Evolutionary conservation across 257 asterid species (phyloP).

Genomic region (Datura wrightii): DNA sequence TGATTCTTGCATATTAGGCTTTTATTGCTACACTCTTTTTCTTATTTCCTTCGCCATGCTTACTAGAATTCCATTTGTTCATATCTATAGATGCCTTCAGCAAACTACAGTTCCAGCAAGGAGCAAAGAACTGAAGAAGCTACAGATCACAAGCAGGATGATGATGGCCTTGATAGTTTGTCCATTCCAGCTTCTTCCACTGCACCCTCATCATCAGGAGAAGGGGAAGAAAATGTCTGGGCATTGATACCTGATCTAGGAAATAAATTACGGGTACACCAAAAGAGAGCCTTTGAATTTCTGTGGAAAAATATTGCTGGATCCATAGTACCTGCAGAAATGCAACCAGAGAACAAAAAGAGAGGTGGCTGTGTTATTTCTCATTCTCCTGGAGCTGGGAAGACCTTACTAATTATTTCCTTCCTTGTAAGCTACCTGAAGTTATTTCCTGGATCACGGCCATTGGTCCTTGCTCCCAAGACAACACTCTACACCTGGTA

Average conservation of each 20-base stretch:
- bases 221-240: constrained; percentile 82
- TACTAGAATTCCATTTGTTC: constrained; percentile 5
- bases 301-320: constrained; percentile 97
- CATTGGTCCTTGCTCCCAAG: constrained; percentile 94
- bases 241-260: constrained; percentile 83
- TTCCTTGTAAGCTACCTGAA: constrained; percentile 94
- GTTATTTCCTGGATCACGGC: constrained; percentile 89
- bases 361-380: constrained; percentile 97
- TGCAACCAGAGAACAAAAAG: constrained; percentile 63
- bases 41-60: constrained; percentile 9
- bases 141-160: constrained; percentile 49
- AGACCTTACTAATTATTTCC: constrained; percentile 85
- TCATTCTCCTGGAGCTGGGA: constrained; percentile 98
- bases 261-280: constrained; percentile 71
- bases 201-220: constrained; percentile 52
- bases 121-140: constrained; percentile 65
- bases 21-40: not conserved
- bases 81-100: constrained; percentile 49
- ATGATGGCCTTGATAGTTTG: constrained; percentile 51
- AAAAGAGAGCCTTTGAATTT: constrained; percentile 84
- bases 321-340: constrained; percentile 70
- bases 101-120: constrained; percentile 47
- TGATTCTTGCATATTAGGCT: constrained; percentile 9
- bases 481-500: constrained; percentile 96
- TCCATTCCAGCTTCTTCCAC: constrained; percentile 59